Evolutionary conservation across 2,329 filamentous ascomycete genomes (phyloP).

Genomic region (Colletotrichum camelliae): DNA sequence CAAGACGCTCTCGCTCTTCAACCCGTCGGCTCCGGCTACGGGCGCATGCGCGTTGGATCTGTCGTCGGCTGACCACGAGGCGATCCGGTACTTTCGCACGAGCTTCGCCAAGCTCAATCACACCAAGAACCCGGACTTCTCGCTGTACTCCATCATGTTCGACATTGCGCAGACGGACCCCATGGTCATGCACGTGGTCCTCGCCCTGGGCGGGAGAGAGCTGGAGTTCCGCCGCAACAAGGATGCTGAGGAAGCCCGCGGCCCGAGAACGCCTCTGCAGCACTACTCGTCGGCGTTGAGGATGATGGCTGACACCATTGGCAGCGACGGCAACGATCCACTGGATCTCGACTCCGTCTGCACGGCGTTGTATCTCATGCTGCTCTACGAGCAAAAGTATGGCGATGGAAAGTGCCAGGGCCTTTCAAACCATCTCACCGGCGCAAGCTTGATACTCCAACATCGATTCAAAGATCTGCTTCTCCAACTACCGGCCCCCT

Average conservation of each 20-base stretch:
- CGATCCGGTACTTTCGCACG: slow-evolving; percentile 40
- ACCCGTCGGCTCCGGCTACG: slow-evolving; percentile 16
- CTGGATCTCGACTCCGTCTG: slow-evolving; percentile 34
- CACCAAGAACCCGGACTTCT: slow-evolving; percentile 41
- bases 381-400: slow-evolving; percentile 42
- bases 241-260: neutral
- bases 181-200: slow-evolving; percentile 41
- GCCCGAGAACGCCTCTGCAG: slow-evolving; percentile 23
- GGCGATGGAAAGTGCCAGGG: slow-evolving; percentile 36
- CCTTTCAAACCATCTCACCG: slow-evolving; percentile 35
- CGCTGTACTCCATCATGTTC: slow-evolving; percentile 39
- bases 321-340: slow-evolving; percentile 21
- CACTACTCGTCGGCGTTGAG: slow-evolving; percentile 37
- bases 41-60: slow-evolving; percentile 29
- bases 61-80: slow-evolving; percentile 35
- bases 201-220: slow-evolving; percentile 36
- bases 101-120: slow-evolving; percentile 38
- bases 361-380: slow-evolving; percentile 39
- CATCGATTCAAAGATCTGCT: slow-evolving; percentile 25
- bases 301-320: slow-evolving; percentile 34
- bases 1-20: slow-evolving; percentile 2
- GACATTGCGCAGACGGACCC: slow-evolving; percentile 33
- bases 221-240: slow-evolving; percentile 30
- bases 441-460: slow-evolving; percentile 34
- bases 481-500: slow-evolving; percentile 9